Evolutionary conservation across 208 protist species (phyloP).

Genomic region (Sergeia podlipaevii): DNA sequence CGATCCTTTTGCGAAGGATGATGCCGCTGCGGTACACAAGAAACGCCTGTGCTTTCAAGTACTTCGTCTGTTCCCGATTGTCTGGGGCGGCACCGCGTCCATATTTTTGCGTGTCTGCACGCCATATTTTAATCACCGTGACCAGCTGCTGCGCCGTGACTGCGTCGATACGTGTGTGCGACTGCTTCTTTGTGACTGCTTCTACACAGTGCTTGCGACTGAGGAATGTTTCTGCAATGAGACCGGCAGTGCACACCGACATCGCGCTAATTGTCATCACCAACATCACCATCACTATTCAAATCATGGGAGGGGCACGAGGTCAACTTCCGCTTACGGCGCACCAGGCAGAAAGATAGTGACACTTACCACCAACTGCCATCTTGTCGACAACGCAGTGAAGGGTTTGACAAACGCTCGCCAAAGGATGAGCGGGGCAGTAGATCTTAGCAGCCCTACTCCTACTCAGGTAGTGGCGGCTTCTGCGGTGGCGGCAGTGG

Average conservation of each 20-base stretch:
- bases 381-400: too few relatives aligned
- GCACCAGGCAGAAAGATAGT: too few relatives aligned
- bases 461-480: background rate
- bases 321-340: too few relatives aligned
- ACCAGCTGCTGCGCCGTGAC: slow-evolving; percentile 48
- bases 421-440: too few relatives aligned
- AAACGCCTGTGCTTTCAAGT: slow-evolving; percentile 71
- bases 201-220: background rate
- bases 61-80: slow-evolving; percentile 41
- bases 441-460: background rate
- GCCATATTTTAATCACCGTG: slow-evolving; percentile 60
- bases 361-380: too few relatives aligned
- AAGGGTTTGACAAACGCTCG: too few relatives aligned
- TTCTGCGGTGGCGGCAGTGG: background rate
- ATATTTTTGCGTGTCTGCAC: slow-evolving; percentile 70
- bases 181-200: slow-evolving; percentile 34
- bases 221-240: too few relatives aligned
- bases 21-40: background rate
- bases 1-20: slow-evolving; percentile 12
- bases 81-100: slow-evolving; percentile 45
- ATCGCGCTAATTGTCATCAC: too few relatives aligned
- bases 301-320: too few relatives aligned
- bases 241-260: too few relatives aligned
- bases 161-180: slow-evolving; percentile 58
- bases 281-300: too few relatives aligned